These are phyloP conservation scores for Cetradonia linearis DNA, from an alignment of 495 filamentous ascomycete species.

Conservation along the genomic window DNA sequence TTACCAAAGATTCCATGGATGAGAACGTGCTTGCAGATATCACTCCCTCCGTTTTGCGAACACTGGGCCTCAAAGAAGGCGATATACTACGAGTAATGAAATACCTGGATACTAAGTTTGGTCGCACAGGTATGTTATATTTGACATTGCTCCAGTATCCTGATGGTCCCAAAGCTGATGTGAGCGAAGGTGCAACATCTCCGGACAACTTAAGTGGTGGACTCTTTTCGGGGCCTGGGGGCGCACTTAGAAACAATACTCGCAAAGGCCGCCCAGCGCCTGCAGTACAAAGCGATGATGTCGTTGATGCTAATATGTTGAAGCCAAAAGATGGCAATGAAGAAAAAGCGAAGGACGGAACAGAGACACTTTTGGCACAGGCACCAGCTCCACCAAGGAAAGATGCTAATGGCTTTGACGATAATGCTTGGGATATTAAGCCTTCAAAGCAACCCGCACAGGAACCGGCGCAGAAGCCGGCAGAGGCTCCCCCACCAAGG, in stretches of 20 bases:
- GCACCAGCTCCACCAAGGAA: constrained; percentile 36
- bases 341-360: constrained; percentile 36
- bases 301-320: constrained; percentile 80
- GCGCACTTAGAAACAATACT: constrained; percentile 85
- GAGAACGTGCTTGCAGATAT: constrained; percentile 84
- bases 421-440: constrained; percentile 96
- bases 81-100: constrained; percentile 95
- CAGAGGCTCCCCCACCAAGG: constrained; percentile 21
- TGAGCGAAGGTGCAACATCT: constrained; percentile 10
- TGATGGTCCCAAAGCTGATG: constrained; percentile 1
- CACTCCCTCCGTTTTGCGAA: constrained; percentile 66
- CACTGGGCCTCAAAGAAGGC: constrained; percentile 83
- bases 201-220: constrained; percentile 48
- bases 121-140: constrained; percentile 48
- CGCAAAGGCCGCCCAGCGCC: constrained; percentile 83
- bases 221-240: constrained; percentile 85
- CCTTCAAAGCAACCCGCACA: constrained; percentile 54
- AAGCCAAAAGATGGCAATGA: constrained; percentile 44
- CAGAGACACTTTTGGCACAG: constrained; percentile 41
- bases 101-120: constrained; percentile 71
- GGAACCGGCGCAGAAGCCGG: constrained; percentile 29
- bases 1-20: constrained; percentile 86
- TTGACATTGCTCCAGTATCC: neutral
- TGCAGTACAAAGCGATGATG: constrained; percentile 69
- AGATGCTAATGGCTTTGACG: constrained; percentile 65